Base-by-base conservation (phyloP, 2,329 filamentous ascomycete genomes). In the Phialophora macrospora region DNA sequence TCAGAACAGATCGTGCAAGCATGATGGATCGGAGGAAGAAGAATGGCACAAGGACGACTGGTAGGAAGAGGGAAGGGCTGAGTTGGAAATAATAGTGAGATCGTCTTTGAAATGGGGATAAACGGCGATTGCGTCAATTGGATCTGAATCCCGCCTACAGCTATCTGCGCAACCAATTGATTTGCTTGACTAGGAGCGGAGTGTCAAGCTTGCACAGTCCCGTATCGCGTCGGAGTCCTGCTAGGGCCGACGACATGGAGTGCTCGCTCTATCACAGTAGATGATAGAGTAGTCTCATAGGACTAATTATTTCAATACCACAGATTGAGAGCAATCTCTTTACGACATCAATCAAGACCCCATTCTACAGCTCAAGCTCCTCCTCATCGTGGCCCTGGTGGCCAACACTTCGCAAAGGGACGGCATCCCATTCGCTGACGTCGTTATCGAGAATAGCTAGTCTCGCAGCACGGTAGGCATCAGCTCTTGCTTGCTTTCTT, bases 1-100 rank as follows among this genome's bases (percentile, higher is more conserved):
- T 85, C 75, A 90, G 83, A 70, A 83, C 81, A 73, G 87, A 83
- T 82, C 89, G 83, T 68, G 88, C 83, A 75, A 91, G 89, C 88
- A 92, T 90, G 71, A 75, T 86, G 74, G 67, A 60, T 38, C 41
- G 26, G 32, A n/a, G 3, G 38, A 44, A n/a, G 44, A 14, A 55
- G 38, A 17, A 34, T 24, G 28, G 32, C 28, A 30, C 6, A 46
- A 17, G 58, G 32, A 28, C 14, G 57, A n/a, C 46, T 51, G 24
- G 22, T 4, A 52, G 24, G 4, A 41, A n/a, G 51, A 58, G 41
- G 38, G 54, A 34, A 64, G 32, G 49, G 17, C 56, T 34, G 20
- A 54, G 44, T 11, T 64, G 30, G 17, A n/a, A 41, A 26, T 32
- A 32, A 56, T 51, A n/a, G 48, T 46, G 52, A 55, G 17, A 32